Evolutionary conservation across 2,329 filamentous ascomycete species (phyloP), one percentile per base, ranked within the genome.

Genomic region (Talaromyces funiculosus): DNA sequence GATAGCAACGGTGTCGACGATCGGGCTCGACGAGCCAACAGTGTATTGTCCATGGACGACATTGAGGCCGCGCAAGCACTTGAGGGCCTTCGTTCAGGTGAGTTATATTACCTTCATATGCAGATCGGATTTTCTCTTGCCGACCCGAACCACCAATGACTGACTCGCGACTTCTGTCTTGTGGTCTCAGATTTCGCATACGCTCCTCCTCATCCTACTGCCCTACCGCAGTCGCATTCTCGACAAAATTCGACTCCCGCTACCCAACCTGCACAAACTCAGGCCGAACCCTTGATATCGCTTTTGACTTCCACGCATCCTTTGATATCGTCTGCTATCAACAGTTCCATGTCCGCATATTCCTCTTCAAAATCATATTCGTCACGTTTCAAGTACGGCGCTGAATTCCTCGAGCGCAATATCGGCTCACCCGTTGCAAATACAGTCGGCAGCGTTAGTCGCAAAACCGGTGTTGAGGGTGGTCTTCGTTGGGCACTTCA

Each of bases 271-370:
- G 59, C 77, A 29, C 77, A 80, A 1, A 75, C 80, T 14, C 82
- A 88, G 42, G 82, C 86, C 5, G 92, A 97, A 73, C 94, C 92
- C 0, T 81, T 97, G 5, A 80, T 97, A 3, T 90, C 90, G 4
- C 84, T 97, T 1, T 83, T 97, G 22, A 95, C 92, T 0, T 92
- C 90, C 2, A 90, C 90, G 1, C 92, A 97, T 70, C 93, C 93
- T 0, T 81, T 95, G 63, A 83, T 97, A 16, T 91, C 90, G 9
- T 90, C 86, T 29, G 91, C 92, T 0, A 92, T 96, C 67, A 90
- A 90, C 66, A 87, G 88, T 57, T 93, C 92, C 0, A 84, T 93
- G 7, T 91, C 89, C 1, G 90, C 90, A 1, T 97, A 97, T 72
- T 88, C 89, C 29, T 87, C 84, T 2, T 92, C 90, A 10, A 97